A percentile compares a stretch with the other conserved stretches of the same genome.
Conservation (phyloP, 805 yeast genomes). For the Nakazawaea laoshanensis region DNA sequence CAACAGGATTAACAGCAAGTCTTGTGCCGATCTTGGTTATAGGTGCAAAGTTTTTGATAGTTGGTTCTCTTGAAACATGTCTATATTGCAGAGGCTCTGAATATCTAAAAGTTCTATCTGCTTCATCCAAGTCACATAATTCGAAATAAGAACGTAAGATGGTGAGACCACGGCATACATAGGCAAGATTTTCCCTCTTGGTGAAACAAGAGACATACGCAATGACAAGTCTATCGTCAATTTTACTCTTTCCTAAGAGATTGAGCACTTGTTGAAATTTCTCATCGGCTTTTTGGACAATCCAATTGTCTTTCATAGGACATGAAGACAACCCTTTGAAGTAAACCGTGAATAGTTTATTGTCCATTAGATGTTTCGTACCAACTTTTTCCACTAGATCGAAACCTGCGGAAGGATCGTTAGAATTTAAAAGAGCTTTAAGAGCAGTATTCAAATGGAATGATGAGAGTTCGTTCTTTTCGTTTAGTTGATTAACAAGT, state of each 20-base stretch:
- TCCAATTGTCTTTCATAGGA: neutral
- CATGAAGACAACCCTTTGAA: conserved; percentile 3
- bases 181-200: conserved; percentile 4
- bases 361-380: conserved; percentile 2
- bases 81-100: conserved; percentile 3
- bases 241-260: neutral
- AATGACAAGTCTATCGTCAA: conserved; percentile 5
- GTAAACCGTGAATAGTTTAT: conserved; percentile 5
- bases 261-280: conserved; percentile 1
- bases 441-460: conserved; percentile 39
- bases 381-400: conserved; percentile 15
- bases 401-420: conserved; percentile 27
- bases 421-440: conserved; percentile 32
- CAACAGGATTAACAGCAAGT: conserved; percentile 3
- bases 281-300: conserved; percentile 3
- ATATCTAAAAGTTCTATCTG: conserved; percentile 8
- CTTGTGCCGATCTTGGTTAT: conserved; percentile 3
- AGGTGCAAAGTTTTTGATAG: too few relatives aligned
- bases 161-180: conserved; percentile 2
- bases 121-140: conserved; percentile 5
- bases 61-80: too few relatives aligned
- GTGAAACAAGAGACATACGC: conserved; percentile 5
- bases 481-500: conserved; percentile 22
- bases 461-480: conserved; percentile 21
- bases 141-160: conserved; percentile 9